Evolutionary conservation across 139 green algal species (phyloP).

Genomic region (Ettlia oleoabundans): DNA sequence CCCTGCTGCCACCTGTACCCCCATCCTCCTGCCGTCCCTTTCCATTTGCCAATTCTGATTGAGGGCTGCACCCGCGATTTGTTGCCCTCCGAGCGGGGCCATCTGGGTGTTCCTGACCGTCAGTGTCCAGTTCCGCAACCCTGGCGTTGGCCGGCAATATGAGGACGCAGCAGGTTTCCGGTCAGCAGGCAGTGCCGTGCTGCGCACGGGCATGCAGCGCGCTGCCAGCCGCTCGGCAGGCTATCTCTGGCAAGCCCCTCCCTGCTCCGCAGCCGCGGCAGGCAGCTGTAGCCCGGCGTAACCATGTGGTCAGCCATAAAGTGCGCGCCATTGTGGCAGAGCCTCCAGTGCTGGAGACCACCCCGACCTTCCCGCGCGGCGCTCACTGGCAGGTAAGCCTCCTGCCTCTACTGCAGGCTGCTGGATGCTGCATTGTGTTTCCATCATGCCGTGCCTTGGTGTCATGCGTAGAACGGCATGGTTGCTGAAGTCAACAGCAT

Average conservation of each 20-base stretch:
- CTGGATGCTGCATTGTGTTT: background rate
- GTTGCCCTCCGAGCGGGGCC: too few species aligned
- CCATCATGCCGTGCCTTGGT: too few species aligned
- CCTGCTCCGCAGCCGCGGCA: background rate
- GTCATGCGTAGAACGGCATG: too few species aligned
- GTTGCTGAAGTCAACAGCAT: too few species aligned
- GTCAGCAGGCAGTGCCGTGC: background rate
- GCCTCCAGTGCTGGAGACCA: slow-evolving; percentile 12
- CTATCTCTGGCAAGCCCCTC: background rate
- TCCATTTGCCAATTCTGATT: too few species aligned
- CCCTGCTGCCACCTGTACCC: too few species aligned
- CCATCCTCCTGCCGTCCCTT: too few species aligned
- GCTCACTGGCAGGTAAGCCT: slow-evolving; percentile 63
- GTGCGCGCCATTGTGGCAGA: slow-evolving; percentile 33
- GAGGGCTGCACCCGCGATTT: too few species aligned
- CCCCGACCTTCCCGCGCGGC: slow-evolving; percentile 50
- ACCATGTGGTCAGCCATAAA: background rate
- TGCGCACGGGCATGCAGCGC: background rate
- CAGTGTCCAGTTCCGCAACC: background rate
- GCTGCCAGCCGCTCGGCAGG: too few species aligned
- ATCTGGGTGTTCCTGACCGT: background rate
- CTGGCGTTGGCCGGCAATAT: background rate
- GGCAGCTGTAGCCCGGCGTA: too few species aligned
- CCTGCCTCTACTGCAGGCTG: background rate
- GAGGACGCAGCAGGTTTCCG: background rate